Evolutionary conservation across 2,329 filamentous ascomycete species (phyloP), one percentile per base, ranked within the genome.

Genomic region (Diplodia corticola): DNA sequence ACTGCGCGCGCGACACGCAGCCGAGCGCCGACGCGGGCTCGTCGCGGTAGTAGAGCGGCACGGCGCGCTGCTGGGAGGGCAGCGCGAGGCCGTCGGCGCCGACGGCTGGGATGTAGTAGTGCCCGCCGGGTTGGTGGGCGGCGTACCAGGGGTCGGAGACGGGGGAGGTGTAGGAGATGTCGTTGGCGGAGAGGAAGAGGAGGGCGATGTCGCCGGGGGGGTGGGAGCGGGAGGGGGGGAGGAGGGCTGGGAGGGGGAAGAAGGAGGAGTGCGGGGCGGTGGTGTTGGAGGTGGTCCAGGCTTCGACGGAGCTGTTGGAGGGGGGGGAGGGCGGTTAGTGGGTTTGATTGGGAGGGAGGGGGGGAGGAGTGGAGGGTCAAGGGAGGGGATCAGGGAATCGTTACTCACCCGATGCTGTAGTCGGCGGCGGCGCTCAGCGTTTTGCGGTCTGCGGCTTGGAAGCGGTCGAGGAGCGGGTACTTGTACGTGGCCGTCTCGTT

Each of bases 121-220:
- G 15, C 37, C 55, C 55, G 10, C 7, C 55, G 0, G 20, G 15
- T 7, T 0, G 1, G n/a, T 73, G 69, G 3, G 76, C 74, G 1
- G 69, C 59, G 57, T 76, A 76, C 71, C 73, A 73, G 2, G 75
- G 73, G 64, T 78, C 77, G 33, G 70, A 64, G 44, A 71, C 70
- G 4, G 72, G 69, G 6, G 67, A 51, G 1, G 60, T 48, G 66
- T 73, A 78, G 13, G 33, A 37, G 33, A 79, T 69, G 30, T 55
- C 63, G 37, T 74, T 75, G 5, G 70, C 63, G 7, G 70, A 69
- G 6, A 79, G 69, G 67, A 75, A 76, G 53, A 77, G 69, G 9
- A 78, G 49, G 13, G 70, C 69, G 5, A 74, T 51, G 57, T 79
- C 77, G 10, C 40, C 40, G 40, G 40, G 1, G 17, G 17, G 1